A percentile compares a stretch with the other conserved stretches of the same genome.
phyloP scores from a whole-genome alignment of 2,329 filamentous ascomycete species.

The Diaporthe velutina region DNA sequence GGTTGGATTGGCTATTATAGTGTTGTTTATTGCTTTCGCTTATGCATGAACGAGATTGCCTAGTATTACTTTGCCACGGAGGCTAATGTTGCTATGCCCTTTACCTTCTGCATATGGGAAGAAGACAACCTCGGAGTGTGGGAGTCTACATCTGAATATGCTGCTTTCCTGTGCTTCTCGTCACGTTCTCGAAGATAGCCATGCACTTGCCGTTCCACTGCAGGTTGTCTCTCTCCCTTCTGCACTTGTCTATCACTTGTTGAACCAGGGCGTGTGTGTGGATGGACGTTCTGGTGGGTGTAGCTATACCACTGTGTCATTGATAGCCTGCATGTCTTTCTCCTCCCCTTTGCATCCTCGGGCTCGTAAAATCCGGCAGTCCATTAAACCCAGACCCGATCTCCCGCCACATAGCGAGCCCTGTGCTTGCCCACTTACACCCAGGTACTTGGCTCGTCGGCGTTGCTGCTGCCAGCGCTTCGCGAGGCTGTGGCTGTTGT shows the following conservation, averaged over 20 bases:
- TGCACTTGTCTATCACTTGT: neutral
- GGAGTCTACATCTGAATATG: neutral
- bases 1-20: neutral
- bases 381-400: constrained; percentile 33
- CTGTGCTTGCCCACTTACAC: constrained; percentile 21
- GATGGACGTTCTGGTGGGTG: neutral
- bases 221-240: neutral
- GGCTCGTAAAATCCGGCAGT: constrained; percentile 30
- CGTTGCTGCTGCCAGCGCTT: neutral
- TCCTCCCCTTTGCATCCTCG: constrained; percentile 32
- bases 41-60: neutral
- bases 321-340: neutral
- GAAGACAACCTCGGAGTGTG: neutral
- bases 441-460: neutral
- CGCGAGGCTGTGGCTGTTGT: constrained; percentile 14
- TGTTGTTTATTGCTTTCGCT: neutral
- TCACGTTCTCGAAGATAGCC: neutral
- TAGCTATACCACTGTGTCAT: neutral
- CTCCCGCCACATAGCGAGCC: constrained; percentile 19
- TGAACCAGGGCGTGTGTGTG: neutral
- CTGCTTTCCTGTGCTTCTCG: neutral
- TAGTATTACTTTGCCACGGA: neutral
- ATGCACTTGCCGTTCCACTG: neutral
- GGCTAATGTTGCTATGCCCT: neutral
- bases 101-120: neutral